Base-by-base conservation (phyloP, 192 early-diverging fungal species). In the Chytriomyces sp. region DNA sequence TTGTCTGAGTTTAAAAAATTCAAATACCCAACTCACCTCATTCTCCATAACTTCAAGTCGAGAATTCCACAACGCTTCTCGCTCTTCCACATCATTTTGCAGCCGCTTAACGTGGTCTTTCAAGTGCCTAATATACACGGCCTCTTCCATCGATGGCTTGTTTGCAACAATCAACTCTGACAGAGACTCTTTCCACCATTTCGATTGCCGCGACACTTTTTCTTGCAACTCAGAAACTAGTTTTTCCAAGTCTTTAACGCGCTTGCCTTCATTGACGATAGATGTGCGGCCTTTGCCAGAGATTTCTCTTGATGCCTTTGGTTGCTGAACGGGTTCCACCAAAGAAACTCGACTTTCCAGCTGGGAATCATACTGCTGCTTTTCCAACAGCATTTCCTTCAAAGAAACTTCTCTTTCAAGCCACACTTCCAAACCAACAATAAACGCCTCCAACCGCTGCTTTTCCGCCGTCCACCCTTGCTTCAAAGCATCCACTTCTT, bases 111-210 rank as follows among this genome's bases (percentile, higher is more conserved):
- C 47, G 16, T 66, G 50, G 24, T 80, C 79, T 45, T 76, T 80
- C 61, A 80, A 64, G 48, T 80, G 72, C 49, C 64, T 7, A 64
- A 80, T 71, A 69, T 78, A 78, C 7, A 49, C 64, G 1, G 68
- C 77, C 46, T 78, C 77, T 26, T 78, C 77, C 10, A 78, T 78
- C 11, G 24, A 9, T 11, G 66, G 57, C 49, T 47, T n/a, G 46
- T 67, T 67, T 43, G 49, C 46, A 20, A 66, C 11, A 44, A 76
- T 24, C 24, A 76, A 50, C 7, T 64, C 47, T 1, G 50, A 13
- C 3, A 50, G 8, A 10, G 44, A 24, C 16, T 61, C 67, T 35
- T 43, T 69, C 67, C 18, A 8, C 26, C 60, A 13, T 11, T 43
- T 18, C 13, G 45, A 18, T 20, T 18, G 44, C 13, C 60, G 26